Percentiles rank a stretch among this genome's conserved stretches.
These are phyloP conservation scores for Elsinoe perseae DNA, from an alignment of 2,329 filamentous ascomycete species.

Conservation along the genomic window DNA sequence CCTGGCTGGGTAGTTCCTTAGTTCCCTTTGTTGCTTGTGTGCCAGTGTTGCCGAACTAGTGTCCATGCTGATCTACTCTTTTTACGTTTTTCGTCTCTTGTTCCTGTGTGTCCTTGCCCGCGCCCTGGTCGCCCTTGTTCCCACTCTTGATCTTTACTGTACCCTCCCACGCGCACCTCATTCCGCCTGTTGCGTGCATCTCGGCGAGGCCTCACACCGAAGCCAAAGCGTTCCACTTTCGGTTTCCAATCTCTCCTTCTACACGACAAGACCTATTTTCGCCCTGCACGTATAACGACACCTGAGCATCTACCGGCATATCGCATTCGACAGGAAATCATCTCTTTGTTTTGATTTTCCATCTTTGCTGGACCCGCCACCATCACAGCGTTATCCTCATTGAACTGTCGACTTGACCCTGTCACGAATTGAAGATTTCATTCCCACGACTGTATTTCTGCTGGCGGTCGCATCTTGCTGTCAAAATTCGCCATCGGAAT, in stretches of 20 bases:
- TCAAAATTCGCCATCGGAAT: background rate
- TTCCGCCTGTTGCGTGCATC: conserved; percentile 11
- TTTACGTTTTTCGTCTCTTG: conserved; percentile 2
- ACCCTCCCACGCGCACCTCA: conserved; percentile 7
- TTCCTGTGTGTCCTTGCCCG: background rate
- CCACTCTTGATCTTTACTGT: background rate
- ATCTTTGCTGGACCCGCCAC: background rate
- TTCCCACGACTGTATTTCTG: background rate
- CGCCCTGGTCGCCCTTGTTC: background rate
- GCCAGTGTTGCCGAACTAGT: conserved; percentile 2
- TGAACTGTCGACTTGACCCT: background rate
- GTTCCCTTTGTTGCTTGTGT: conserved; percentile 4
- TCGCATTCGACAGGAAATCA: background rate
- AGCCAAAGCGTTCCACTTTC: conserved; percentile 14
- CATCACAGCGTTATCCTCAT: background rate
- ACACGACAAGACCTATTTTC: conserved; percentile 7
- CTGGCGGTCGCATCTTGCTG: background rate
- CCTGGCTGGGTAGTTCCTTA: background rate
- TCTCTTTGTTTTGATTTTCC: background rate
- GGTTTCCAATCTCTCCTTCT: conserved; percentile 10
- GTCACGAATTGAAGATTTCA: conserved; percentile 13
- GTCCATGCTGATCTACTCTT: conserved; percentile 1
- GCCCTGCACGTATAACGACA: background rate
- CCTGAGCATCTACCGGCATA: background rate
- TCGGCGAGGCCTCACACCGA: conserved; percentile 3